Percentiles rank a stretch among this genome's conserved stretches.
These are phyloP conservation scores for Boletus vinaceobasis DNA, from an alignment of 768 basidiomycete genomes.

Conservation along the genomic window DNA sequence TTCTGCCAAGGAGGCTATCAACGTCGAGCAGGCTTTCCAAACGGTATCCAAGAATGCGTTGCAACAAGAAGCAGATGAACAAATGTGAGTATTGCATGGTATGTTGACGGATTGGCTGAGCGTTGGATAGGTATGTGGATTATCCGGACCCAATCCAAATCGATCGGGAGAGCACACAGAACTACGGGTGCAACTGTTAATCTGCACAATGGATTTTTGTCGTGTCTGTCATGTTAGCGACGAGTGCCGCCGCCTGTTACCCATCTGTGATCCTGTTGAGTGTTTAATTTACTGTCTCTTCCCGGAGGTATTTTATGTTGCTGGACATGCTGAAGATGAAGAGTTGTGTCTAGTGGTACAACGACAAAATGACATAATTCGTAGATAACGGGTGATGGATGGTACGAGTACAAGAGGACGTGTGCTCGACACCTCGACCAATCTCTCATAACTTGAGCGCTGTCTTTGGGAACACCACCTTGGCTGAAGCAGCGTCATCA, in stretches of 20 bases:
- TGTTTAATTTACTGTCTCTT: conserved; percentile 33
- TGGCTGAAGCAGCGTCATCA: conserved; percentile 75
- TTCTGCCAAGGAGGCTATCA: conserved; percentile 99
- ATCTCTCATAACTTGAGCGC: conserved; percentile 50
- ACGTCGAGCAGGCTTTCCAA: conserved; percentile 99
- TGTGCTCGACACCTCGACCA: conserved; percentile 1
- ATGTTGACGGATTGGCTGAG: conserved; percentile 11
- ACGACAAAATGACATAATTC: conserved; percentile 14
- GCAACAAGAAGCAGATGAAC: conserved; percentile 95
- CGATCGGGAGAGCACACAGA: conserved; percentile 88
- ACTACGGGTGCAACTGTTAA: conserved; percentile 89
- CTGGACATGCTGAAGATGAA: conserved; percentile 11
- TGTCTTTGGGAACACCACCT: conserved; percentile 55
- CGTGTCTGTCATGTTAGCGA: conserved; percentile 25
- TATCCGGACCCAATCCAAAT: conserved; percentile 99
- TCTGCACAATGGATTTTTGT: conserved; percentile 27
- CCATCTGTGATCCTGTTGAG: conserved; percentile 31
- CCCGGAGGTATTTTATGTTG: conserved; percentile 24
- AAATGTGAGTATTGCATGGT: conserved; percentile 60
- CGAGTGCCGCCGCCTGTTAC: conserved; percentile 29
- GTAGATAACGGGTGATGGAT: conserved; percentile 8
- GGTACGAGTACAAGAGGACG: conserved; percentile 26
- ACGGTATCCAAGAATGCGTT: conserved; percentile 99
- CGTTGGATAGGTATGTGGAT: conserved; percentile 80
- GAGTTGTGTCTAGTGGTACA: conserved; percentile 6